Percentiles rank a stretch among this genome's conserved stretches.
Conservation (phyloP, 345 rosid species). For the Corymbia maculata region DNA sequence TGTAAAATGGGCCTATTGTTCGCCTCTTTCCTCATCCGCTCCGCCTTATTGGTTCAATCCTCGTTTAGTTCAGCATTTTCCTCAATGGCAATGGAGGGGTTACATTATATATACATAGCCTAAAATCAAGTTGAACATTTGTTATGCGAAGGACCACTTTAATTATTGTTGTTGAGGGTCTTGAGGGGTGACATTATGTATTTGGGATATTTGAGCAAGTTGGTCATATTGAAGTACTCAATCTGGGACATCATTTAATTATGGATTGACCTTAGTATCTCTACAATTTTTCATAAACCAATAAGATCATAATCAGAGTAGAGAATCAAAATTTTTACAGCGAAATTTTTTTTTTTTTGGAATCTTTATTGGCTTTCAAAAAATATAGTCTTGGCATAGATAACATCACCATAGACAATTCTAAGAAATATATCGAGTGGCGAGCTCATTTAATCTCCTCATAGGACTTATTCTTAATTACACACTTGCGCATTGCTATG, state of each 20-base stretch:
- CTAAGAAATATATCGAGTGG: neutral
- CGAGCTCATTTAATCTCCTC: accelerated
- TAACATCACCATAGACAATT: neutral
- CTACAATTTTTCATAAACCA: neutral
- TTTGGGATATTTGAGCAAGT: neutral
- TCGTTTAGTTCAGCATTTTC: neutral
- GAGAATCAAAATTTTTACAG: accelerated
- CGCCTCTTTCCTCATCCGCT: neutral
- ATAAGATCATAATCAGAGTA: neutral
- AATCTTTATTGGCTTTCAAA: neutral
- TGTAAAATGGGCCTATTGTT: neutral
- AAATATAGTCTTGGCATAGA: neutral
- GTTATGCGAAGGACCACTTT: neutral
- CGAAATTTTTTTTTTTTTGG: neutral
- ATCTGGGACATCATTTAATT: neutral
- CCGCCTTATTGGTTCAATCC: neutral
- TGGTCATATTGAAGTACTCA: neutral
- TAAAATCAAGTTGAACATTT: neutral
- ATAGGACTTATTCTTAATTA: neutral
- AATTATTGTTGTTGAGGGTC: neutral
- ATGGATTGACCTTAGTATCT: neutral
- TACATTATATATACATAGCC: neutral
- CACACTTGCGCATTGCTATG: neutral
- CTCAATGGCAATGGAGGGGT: neutral
- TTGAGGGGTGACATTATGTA: neutral